phyloP scores from a whole-genome alignment of 2,329 filamentous ascomycete species.

The Biscogniauxia marginata region DNA sequence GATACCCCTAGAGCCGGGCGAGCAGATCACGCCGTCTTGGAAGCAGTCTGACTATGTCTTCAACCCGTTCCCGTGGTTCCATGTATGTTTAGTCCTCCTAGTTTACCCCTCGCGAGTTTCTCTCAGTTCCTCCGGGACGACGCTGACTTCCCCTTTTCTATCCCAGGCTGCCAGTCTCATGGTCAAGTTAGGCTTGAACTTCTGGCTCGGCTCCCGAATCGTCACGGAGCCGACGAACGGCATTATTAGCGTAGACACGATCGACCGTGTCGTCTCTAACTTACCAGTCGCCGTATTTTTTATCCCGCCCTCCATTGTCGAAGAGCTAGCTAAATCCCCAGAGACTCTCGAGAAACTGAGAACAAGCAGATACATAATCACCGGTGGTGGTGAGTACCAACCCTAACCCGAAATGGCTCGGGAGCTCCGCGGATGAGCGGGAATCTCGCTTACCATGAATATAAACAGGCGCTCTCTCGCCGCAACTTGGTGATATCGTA shows the following conservation, averaged over 20 bases:
- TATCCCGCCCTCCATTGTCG: slow-evolving; percentile 24
- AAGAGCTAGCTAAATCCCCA: slow-evolving; percentile 22
- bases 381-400: slow-evolving; percentile 19
- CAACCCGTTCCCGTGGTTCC: slow-evolving; percentile 26
- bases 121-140: neutral
- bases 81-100: slow-evolving; percentile 8
- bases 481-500: slow-evolving; percentile 21
- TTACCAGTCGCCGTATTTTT: slow-evolving; percentile 23
- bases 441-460: neutral
- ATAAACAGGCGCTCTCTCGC: slow-evolving; percentile 15
- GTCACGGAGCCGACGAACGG: slow-evolving; percentile 25
- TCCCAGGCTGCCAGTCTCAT: slow-evolving; percentile 23
- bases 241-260: slow-evolving; percentile 23
- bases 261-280: slow-evolving; percentile 24
- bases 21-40: slow-evolving; percentile 24
- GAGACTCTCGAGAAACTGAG: slow-evolving; percentile 17
- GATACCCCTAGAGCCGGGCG: slow-evolving; percentile 20
- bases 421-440: neutral
- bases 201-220: slow-evolving; percentile 23
- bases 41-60: slow-evolving; percentile 19
- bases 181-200: slow-evolving; percentile 24
- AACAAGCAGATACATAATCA: slow-evolving; percentile 24
- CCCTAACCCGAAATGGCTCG: neutral
- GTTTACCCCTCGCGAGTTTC: neutral
- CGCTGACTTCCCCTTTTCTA: slow-evolving; percentile 1